Conservation (phyloP, 805 yeast genomes). For the Torulaspora indica region DNA sequence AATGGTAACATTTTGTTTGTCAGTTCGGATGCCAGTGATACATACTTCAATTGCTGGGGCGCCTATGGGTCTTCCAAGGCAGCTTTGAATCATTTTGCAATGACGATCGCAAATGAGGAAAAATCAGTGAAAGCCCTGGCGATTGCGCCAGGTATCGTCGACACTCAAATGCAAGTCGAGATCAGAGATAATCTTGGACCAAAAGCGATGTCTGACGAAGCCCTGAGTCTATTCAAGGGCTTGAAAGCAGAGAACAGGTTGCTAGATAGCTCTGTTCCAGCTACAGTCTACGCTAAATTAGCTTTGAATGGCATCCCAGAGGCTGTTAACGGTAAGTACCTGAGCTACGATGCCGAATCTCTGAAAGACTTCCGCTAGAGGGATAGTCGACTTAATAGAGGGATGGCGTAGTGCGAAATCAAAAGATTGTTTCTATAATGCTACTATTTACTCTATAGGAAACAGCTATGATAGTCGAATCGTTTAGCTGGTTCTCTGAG, state of each 20-base stretch:
- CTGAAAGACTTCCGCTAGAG: conserved; percentile 1
- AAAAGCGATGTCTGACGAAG: conserved; percentile 54
- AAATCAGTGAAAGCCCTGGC: conserved; percentile 48
- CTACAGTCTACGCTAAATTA: conserved; percentile 58
- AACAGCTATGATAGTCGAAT: neutral
- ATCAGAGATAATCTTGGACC: conserved; percentile 63
- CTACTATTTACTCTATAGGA: neutral
- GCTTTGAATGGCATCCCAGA: conserved; percentile 55
- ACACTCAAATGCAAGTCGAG: conserved; percentile 79
- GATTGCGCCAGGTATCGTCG: conserved; percentile 93
- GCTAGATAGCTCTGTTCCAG: conserved; percentile 69
- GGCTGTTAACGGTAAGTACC: conserved; percentile 60
- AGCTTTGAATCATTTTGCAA: conserved; percentile 73
- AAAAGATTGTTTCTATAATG: neutral
- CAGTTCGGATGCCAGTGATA: conserved; percentile 81
- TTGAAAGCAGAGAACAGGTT: conserved; percentile 55
- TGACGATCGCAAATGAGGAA: conserved; percentile 66
- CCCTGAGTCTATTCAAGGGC: conserved; percentile 57
- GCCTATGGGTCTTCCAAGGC: conserved; percentile 93
- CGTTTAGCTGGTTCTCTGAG: too few species aligned
- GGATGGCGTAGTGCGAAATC: neutral
- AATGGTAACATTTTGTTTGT: conserved; percentile 71
- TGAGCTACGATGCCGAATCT: conserved; percentile 53
- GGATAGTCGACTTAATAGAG: neutral
- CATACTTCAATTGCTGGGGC: conserved; percentile 55